Evolutionary conservation across 352 stramenopile genomes (phyloP).

Genomic region (Globisporangium cederbergense): DNA sequence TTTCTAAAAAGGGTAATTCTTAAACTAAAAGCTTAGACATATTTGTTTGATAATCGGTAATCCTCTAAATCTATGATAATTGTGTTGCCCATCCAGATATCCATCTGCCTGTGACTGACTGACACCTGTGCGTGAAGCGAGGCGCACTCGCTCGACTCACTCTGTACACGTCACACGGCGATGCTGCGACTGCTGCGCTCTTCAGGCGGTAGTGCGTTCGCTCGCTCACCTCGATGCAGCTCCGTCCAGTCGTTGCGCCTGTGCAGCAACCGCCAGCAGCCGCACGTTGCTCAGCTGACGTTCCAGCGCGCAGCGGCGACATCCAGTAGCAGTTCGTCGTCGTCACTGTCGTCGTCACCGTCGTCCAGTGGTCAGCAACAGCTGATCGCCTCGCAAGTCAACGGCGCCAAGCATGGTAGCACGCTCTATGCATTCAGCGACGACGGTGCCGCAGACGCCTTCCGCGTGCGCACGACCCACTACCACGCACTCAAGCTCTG

Average conservation of each 20-base stretch:
- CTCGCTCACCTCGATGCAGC: not conserved
- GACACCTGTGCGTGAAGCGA: not conserved
- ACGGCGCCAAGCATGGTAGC: conserved; percentile 31
- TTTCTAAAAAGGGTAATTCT: no score
- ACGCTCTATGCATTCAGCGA: conserved; percentile 27
- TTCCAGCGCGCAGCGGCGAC: conserved; percentile 3
- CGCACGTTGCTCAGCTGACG: not conserved
- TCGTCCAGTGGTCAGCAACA: not conserved
- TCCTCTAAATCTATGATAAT: no score
- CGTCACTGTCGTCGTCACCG: no score
- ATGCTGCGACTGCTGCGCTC: conserved; percentile 1
- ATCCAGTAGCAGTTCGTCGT: not conserved
- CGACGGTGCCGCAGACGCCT: conserved; percentile 8
- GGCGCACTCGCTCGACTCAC: not conserved
- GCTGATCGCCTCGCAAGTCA: conserved; percentile 32
- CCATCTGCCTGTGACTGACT: not conserved
- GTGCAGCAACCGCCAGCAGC: not conserved
- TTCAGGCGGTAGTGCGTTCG: not conserved
- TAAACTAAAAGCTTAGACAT: no score
- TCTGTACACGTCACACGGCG: not conserved
- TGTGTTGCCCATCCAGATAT: not conserved
- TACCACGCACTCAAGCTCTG: conserved; percentile 33
- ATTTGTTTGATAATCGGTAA: no score
- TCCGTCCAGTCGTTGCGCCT: not conserved
- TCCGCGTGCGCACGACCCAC: conserved; percentile 32